Base-by-base conservation (phyloP, 192 early-diverging fungal genomes). In the Ambispora gerdemannii region DNA sequence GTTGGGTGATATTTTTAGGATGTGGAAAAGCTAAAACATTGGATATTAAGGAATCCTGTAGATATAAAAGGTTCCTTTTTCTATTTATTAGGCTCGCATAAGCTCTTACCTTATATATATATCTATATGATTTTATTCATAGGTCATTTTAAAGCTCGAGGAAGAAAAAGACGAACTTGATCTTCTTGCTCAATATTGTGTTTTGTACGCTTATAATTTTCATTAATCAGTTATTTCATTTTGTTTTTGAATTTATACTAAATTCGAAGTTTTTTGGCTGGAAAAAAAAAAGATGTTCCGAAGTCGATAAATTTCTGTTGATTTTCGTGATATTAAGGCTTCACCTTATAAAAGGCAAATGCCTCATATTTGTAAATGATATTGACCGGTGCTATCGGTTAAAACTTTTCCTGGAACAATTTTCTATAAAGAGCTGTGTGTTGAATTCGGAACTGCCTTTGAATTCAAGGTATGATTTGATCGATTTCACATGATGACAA, bases 371-470 rank as follows among this genome's bases (percentile, higher is more conserved):
- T 88, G 96, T 98, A 35, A 97, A 97, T 78, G 87, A 92, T 64
- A 96, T 96, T 70, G 95, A 98, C 60, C 82, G 93, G 31, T 91
- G 93, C 67, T 99, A 97, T 78, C 83, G 89, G 3, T 73, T 96
- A 3, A 95, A 94, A 70, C 80, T 99, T 67, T 99, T 97, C 73
- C 75, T 99, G 76, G 95, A 99, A 80, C 95, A 97, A 78, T 99
- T 99, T 76, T 91, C 91, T 4, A 91, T 97, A 71, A 89, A 85
- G 36, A 86, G 89, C 25, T 95, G 93, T 33, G 92, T 96, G 8
- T 81, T 99, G 62, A 97, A 99, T 83, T 93, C 93, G 33, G 95
- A 95, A 82, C 75, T 99, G 74, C 97, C 97, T 3, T 74, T 96
- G 72, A 94, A 94, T 74, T 91, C 91, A 35, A 80, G 76, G 65